These are phyloP conservation scores for Collybiopsis luxurians DNA, from an alignment of 768 basidiomycete species.

Conservation along the genomic window DNA sequence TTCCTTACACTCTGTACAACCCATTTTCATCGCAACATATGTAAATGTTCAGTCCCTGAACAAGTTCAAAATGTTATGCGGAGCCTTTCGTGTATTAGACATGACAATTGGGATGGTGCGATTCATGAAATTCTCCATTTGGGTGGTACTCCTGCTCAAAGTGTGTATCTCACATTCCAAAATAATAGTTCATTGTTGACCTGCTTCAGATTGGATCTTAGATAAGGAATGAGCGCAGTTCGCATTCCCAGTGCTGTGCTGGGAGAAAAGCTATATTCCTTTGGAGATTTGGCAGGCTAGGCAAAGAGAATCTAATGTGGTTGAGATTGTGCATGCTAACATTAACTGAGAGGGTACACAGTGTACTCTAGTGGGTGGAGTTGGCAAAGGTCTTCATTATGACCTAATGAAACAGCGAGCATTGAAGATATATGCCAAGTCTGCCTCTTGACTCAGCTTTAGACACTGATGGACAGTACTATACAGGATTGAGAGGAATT, in stretches of 20 bases:
- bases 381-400: slow-evolving; percentile 10
- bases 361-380: slow-evolving; percentile 15
- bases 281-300: slow-evolving; percentile 21
- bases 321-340: slow-evolving; percentile 23
- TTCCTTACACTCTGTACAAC: slow-evolving; percentile 17
- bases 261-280: slow-evolving; percentile 26
- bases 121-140: slow-evolving; percentile 10
- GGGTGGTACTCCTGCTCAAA: slow-evolving; percentile 18
- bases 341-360: slow-evolving; percentile 23
- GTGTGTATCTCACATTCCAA: slow-evolving; percentile 4
- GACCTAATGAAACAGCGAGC: slow-evolving; percentile 12
- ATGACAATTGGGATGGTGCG: slow-evolving; percentile 19
- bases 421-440: neutral
- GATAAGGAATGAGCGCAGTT: slow-evolving; percentile 24
- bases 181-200: neutral
- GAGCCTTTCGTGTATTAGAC: slow-evolving; percentile 18
- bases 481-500: neutral
- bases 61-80: slow-evolving; percentile 18
- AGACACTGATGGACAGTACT: no score
- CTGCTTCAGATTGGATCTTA: slow-evolving; percentile 21
- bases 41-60: slow-evolving; percentile 7
- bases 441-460: neutral
- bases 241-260: slow-evolving; percentile 25
- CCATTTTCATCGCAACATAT: slow-evolving; percentile 19
- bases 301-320: slow-evolving; percentile 20